Percentiles rank a stretch among this genome's conserved stretches.
phyloP scores from a whole-genome alignment of 192 early-diverging fungal genomes.

The Umbelopsis sp. region DNA sequence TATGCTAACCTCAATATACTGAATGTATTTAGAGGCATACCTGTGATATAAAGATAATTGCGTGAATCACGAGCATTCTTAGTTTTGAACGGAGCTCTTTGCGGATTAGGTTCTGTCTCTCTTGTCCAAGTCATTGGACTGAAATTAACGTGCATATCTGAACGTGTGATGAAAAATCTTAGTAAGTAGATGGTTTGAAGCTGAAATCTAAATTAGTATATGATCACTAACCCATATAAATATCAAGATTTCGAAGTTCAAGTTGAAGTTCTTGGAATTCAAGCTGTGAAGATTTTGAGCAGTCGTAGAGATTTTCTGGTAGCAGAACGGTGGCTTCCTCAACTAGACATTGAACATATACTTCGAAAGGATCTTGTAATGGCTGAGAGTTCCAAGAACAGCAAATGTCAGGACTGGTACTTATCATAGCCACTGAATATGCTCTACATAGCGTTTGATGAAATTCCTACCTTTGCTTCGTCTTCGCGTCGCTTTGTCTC shows the following conservation, averaged over 20 bases:
- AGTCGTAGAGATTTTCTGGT: conserved; percentile 63
- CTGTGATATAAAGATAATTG: conserved; percentile 58
- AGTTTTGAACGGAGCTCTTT: conserved; percentile 23
- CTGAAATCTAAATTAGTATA: background rate
- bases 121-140: conserved; percentile 60
- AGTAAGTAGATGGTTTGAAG: background rate
- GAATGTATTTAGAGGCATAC: conserved; percentile 24
- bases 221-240: conserved; percentile 57
- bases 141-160: conserved; percentile 59
- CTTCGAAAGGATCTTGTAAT: conserved; percentile 55
- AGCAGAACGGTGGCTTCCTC: conserved; percentile 52
- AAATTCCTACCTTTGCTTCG: conserved; percentile 44
- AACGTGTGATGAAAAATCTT: background rate
- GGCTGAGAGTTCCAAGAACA: conserved; percentile 13
- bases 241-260: conserved; percentile 62
- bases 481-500: conserved; percentile 48
- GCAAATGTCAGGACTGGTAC: background rate
- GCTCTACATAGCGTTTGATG: background rate
- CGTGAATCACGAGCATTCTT: conserved; percentile 36
- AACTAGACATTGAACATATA: conserved; percentile 47
- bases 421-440: background rate
- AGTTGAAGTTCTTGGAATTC: conserved; percentile 65
- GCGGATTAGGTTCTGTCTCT: conserved; percentile 25
- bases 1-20: background rate
- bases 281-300: conserved; percentile 51